Evolutionary conservation across 2,329 filamentous ascomycete genomes (phyloP).

Genomic region (Talaromyces sp.): DNA sequence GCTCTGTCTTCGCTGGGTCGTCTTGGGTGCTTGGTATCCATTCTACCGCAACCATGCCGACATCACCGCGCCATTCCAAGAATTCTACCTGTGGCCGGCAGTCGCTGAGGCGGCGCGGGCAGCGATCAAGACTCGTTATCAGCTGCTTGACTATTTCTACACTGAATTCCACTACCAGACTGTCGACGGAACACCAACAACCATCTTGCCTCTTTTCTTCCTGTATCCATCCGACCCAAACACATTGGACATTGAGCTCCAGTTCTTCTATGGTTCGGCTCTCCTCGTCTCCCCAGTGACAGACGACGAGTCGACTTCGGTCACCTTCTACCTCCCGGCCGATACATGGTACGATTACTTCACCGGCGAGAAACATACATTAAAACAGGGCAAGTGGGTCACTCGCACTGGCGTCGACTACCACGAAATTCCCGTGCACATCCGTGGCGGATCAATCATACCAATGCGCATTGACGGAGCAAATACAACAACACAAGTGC

Average conservation of each 20-base stretch:
- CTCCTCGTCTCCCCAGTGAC: slow-evolving; percentile 55
- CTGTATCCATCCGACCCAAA: slow-evolving; percentile 55
- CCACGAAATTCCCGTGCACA: slow-evolving; percentile 56
- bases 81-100: slow-evolving; percentile 65
- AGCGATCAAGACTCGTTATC: slow-evolving; percentile 66
- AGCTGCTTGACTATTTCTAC: slow-evolving; percentile 71
- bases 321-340: slow-evolving; percentile 52
- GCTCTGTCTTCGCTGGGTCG: slow-evolving; percentile 68
- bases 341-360: slow-evolving; percentile 58
- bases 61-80: slow-evolving; percentile 50
- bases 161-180: slow-evolving; percentile 61
- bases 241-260: slow-evolving; percentile 47
- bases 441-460: slow-evolving; percentile 55
- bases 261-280: slow-evolving; percentile 56
- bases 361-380: slow-evolving; percentile 25
- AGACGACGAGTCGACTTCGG: slow-evolving; percentile 46
- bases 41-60: slow-evolving; percentile 73
- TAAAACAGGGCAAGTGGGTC: slow-evolving; percentile 30
- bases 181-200: slow-evolving; percentile 53
- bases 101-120: slow-evolving; percentile 60
- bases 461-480: slow-evolving; percentile 49
- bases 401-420: slow-evolving; percentile 41
- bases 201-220: slow-evolving; percentile 66
- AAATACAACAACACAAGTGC: slow-evolving; percentile 56
- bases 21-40: slow-evolving; percentile 65